Conservation (phyloP, 2,329 filamentous ascomycete genomes). For the Aspergillus eucalypticola region DNA sequence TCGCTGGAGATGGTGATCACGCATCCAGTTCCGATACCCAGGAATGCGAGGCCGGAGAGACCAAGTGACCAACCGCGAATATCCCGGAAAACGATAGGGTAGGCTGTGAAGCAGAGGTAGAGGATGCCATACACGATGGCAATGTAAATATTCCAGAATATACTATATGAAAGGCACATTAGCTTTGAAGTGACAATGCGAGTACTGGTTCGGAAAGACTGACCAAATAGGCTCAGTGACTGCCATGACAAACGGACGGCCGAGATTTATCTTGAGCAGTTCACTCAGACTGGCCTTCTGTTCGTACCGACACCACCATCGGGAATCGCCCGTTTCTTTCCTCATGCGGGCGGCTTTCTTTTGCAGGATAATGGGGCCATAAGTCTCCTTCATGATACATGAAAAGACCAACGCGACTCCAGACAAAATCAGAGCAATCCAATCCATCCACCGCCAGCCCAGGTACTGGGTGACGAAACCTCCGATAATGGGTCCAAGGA, state of each 20-base stretch:
- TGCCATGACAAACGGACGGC: constrained; percentile 74
- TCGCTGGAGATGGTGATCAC: constrained; percentile 56
- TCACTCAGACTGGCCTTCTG: constrained; percentile 64
- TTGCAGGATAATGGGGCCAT: constrained; percentile 69
- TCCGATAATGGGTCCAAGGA: constrained; percentile 70
- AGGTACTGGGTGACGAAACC: constrained; percentile 71
- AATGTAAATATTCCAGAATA: constrained; percentile 71
- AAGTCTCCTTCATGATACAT: constrained; percentile 69
- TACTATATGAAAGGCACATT: constrained; percentile 42
- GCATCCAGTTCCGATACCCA: constrained; percentile 66
- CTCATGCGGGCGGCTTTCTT: constrained; percentile 64
- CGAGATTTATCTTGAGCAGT: constrained; percentile 72
- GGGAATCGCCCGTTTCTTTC: constrained; percentile 67
- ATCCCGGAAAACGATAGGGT: constrained; percentile 78
- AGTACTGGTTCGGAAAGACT: constrained; percentile 20
- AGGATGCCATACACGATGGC: constrained; percentile 81
- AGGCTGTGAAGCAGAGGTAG: constrained; percentile 87
- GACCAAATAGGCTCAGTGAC: constrained; percentile 83
- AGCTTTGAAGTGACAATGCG: not conserved
- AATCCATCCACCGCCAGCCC: constrained; percentile 87
- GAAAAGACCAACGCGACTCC: constrained; percentile 63
- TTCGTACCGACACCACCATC: constrained; percentile 82
- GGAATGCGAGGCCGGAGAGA: constrained; percentile 73
- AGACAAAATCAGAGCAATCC: constrained; percentile 73
- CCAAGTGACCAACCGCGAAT: constrained; percentile 75